phyloP scores from a whole-genome alignment of 495 filamentous ascomycete species.

The Talaromyces stipitatus region DNA sequence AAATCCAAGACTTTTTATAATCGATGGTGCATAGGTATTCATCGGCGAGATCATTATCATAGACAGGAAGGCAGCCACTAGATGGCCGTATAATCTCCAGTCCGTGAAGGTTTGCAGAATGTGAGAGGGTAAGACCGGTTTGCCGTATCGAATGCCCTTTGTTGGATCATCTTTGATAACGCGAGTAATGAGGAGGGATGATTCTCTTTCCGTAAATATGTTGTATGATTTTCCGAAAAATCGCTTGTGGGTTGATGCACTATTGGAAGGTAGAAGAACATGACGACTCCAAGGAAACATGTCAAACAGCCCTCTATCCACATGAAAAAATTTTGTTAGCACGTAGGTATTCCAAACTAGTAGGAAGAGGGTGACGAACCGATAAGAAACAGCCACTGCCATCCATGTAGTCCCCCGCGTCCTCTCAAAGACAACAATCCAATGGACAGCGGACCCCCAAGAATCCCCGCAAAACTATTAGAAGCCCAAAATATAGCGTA shows the following conservation, averaged over 20 bases:
- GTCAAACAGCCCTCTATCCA: background rate
- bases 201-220: slow-evolving; percentile 1
- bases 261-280: slow-evolving; percentile 2
- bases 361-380: background rate
- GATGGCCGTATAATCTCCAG: slow-evolving; percentile 5
- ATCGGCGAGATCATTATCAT: slow-evolving; percentile 8
- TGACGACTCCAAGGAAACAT: slow-evolving; percentile 1
- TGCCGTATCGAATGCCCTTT: slow-evolving; percentile 2
- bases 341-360: too few species aligned
- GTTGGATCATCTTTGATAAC: slow-evolving; percentile 5
- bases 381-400: slow-evolving; percentile 6
- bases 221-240: slow-evolving; percentile 6
- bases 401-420: background rate
- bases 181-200: background rate
- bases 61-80: slow-evolving; percentile 2
- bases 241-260: background rate
- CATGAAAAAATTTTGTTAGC: background rate
- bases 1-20: slow-evolving; percentile 5
- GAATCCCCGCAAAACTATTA: slow-evolving; percentile 6
- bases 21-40: slow-evolving; percentile 7
- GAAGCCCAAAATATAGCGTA: slow-evolving; percentile 6
- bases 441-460: slow-evolving; percentile 3
- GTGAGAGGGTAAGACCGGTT: background rate
- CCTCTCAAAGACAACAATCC: background rate
- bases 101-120: slow-evolving; percentile 4